A percentile compares a stretch with the other conserved stretches of the same genome.
These are phyloP conservation scores for Fragaria ananassa DNA, from an alignment of 306 rosid genomes.

Conservation along the genomic window DNA sequence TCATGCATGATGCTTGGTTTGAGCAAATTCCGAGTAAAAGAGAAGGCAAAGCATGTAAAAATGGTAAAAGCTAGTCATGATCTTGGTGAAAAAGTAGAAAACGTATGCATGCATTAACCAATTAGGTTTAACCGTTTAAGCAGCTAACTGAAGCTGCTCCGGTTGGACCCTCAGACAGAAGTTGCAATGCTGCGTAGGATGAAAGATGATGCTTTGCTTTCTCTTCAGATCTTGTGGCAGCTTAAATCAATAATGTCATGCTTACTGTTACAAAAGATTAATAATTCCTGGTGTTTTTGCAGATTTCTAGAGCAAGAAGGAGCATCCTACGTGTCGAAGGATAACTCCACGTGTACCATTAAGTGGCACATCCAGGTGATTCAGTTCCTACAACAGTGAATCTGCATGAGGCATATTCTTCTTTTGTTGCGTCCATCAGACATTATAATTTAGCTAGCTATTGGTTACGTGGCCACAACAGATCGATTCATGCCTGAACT, in stretches of 20 bases:
- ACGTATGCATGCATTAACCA: conserved; percentile 8
- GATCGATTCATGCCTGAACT: background rate
- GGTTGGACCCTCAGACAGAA: conserved; percentile 9
- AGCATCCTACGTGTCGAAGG: background rate
- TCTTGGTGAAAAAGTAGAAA: background rate
- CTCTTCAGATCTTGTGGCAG: background rate
- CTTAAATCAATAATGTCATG: background rate
- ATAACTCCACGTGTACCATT: background rate
- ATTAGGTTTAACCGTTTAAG: background rate
- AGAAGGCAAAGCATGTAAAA: background rate
- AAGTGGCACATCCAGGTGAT: background rate
- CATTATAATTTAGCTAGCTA: background rate
- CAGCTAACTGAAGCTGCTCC: conserved; percentile 9
- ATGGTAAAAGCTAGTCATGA: too few relatives aligned
- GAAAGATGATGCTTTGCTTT: background rate
- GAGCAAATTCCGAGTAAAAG: background rate
- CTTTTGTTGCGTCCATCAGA: background rate
- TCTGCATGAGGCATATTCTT: background rate
- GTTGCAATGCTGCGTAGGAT: conserved; percentile 3
- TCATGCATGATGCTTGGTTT: background rate
- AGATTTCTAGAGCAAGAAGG: background rate
- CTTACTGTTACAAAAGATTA: background rate
- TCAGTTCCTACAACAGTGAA: background rate
- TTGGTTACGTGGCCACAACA: background rate
- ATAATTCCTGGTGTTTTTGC: background rate